Conservation (phyloP, 2,329 filamentous ascomycete genomes). For the Arthrobotrys sinensis region DNA sequence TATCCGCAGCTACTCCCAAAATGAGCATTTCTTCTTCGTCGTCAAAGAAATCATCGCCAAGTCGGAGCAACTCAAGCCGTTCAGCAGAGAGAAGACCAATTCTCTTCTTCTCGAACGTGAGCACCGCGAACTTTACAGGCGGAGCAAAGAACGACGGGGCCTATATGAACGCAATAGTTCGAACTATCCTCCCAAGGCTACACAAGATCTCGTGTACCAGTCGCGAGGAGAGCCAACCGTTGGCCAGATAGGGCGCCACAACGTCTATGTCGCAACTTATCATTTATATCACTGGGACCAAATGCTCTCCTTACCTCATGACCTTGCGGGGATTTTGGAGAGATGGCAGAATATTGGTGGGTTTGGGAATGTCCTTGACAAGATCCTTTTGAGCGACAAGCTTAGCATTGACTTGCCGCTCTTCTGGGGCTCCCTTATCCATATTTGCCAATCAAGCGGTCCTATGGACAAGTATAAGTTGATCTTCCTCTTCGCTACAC, state of each 20-base stretch:
- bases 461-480: conserved; percentile 66
- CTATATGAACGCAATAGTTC: conserved; percentile 47
- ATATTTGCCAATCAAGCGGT: conserved; percentile 57
- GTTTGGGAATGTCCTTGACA: conserved; percentile 39
- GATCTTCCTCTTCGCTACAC: conserved; percentile 70
- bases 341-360: conserved; percentile 50
- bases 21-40: conserved; percentile 68
- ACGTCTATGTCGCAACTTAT: conserved; percentile 29
- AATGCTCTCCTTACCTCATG: conserved; percentile 21
- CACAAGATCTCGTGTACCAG: conserved; percentile 16
- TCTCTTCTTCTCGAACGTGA: conserved; percentile 23
- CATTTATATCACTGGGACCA: conserved; percentile 38
- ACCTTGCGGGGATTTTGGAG: conserved; percentile 33
- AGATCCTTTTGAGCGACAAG: conserved; percentile 45
- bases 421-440: conserved; percentile 44
- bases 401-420: conserved; percentile 46
- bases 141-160: conserved; percentile 21
- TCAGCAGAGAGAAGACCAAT: conserved; percentile 59
- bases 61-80: conserved; percentile 64
- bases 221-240: conserved; percentile 19
- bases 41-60: conserved; percentile 68
- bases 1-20: conserved; percentile 69
- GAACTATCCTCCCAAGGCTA: conserved; percentile 6
- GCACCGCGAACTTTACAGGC: conserved; percentile 37
- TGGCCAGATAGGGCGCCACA: not conserved